Evolutionary conservation across 1,139 yeast genomes (phyloP), one percentile per base, ranked within the genome.

Genomic region (Oligophagozyma castellii): DNA sequence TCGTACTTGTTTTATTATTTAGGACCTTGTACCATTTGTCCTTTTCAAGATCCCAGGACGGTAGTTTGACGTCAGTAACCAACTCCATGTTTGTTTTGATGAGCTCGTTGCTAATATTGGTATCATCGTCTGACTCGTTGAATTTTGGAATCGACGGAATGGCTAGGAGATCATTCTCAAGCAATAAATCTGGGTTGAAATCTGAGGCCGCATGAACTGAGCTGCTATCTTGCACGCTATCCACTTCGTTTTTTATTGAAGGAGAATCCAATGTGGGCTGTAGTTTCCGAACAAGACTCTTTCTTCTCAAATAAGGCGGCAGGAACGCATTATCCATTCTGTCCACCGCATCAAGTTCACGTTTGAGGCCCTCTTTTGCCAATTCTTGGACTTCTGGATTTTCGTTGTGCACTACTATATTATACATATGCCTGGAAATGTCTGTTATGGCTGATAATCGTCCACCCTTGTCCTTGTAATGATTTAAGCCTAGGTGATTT

Each of bases 401-500:
- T n/a, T n/a, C n/a, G n/a, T n/a, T n/a, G n/a, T n/a, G n/a, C n/a
- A n/a, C n/a, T n/a, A n/a, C n/a, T n/a, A n/a, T n/a, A n/a, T n/a
- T n/a, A n/a, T n/a, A n/a, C n/a, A n/a, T n/a, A n/a, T n/a, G n/a
- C n/a, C n/a, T n/a, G n/a, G n/a, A n/a, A 13, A 40, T 32, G 28
- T 46, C 51, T 10, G 48, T 44, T 12, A 48, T 42, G 3, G 45
- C 40, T 10, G 55, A 46, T 14, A 48, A 31, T n/a, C n/a, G n/a
- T n/a, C n/a, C n/a, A n/a, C n/a, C n/a, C n/a, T n/a, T n/a, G n/a
- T n/a, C n/a, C n/a, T n/a, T n/a, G n/a, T n/a, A n/a, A n/a, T n/a
- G n/a, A n/a, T n/a, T n/a, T n/a, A n/a, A n/a, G n/a, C n/a, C n/a
- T n/a, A n/a, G n/a, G n/a, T n/a, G n/a, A n/a, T n/a, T n/a, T n/a